Base-by-base conservation (phyloP, 805 yeast species). In the Wickerhamomyces mucosus region DNA sequence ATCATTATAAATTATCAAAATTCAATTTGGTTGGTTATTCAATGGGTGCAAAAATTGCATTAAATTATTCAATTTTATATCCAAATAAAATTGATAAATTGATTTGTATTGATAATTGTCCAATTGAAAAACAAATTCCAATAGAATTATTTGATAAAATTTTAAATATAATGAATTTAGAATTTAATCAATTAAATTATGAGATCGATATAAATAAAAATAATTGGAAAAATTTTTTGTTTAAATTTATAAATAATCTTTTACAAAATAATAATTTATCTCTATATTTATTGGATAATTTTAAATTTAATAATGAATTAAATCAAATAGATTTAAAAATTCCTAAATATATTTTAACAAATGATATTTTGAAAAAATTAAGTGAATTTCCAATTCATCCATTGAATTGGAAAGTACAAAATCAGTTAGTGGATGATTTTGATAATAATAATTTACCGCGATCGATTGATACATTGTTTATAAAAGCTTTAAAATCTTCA, bases 31-130 rank as follows among this genome's bases (percentile, higher is more conserved):
- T 65, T 10, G 80, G 81, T 0, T 77, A 69, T 44, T 72, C 77
- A 14, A 65, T 75, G 71, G 82, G 82, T 1, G 79, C 76, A 4
- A 73, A 72, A 43, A 63, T 68, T 1, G 71, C 70, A 0, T 63
- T 75, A 66, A 34, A 63, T 28, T 59, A 61, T 2, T 52, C 69
- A 0, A 45, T 75, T 21, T 38, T 42, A 22, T 35, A 51, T 24
- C 66, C 66, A 0, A 56, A 50, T 2, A 33, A 47, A 12, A 55
- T 69, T 1, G 45, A 55, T 5, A 61, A 58, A 34, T 41, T 72
- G 20, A 55, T 72, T 1, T 64, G 72, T 4, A 57, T 73, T 4
- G 75, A 69, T 36, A 69, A 66, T 38, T 48, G 65, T 3, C 75
- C 75, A 7, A 39, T 42, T 5, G 44, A 33, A 7, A 42, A 47